Percentiles rank a stretch among this genome's conserved stretches.
Evolutionary conservation across 352 stramenopile species (phyloP).

Genomic region (Phytophthora pinifolia): DNA sequence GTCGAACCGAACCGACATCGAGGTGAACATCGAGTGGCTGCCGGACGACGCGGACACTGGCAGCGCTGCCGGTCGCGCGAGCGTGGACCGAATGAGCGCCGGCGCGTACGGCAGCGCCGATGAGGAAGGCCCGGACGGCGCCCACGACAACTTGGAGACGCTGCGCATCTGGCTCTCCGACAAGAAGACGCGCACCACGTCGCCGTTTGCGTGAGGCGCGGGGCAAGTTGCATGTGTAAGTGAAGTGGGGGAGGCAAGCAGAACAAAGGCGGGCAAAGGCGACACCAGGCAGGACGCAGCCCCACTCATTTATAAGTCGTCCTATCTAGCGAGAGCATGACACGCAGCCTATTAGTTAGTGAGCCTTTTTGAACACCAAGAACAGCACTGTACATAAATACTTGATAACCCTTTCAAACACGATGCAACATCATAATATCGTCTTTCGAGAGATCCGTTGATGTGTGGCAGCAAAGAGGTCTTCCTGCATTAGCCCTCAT

Average conservation of each 20-base stretch:
- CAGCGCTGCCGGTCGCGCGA: slow-evolving; percentile 34
- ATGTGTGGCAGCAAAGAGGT: slow-evolving; percentile 31
- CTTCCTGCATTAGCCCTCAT: slow-evolving; percentile 11
- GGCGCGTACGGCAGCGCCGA: slow-evolving; percentile 21
- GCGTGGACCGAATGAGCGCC: slow-evolving; percentile 41
- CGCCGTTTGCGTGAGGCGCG: slow-evolving; percentile 55
- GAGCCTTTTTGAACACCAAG: no score
- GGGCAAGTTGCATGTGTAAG: slow-evolving; percentile 25
- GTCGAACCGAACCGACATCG: slow-evolving; percentile 80
- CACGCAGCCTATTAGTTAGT: slow-evolving; percentile 27
- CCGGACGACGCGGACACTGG: slow-evolving; percentile 50
- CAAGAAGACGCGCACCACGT: slow-evolving; percentile 78
- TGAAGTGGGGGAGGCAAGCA: slow-evolving; percentile 19
- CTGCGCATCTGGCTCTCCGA: slow-evolving; percentile 88
- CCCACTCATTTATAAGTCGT: slow-evolving; percentile 17
- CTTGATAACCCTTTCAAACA: slow-evolving; percentile 9
- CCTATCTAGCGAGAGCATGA: slow-evolving; percentile 9
- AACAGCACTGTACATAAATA: no score
- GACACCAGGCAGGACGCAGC: slow-evolving; percentile 6
- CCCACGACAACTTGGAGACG: slow-evolving; percentile 64
- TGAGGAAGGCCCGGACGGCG: slow-evolving; percentile 21
- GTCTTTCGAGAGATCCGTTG: not conserved
- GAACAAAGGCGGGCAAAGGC: not conserved
- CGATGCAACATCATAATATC: not conserved
- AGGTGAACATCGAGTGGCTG: slow-evolving; percentile 85